Percentiles rank a stretch among this genome's conserved stretches.
phyloP scores from a whole-genome alignment of 805 yeast genomes.

The Tetrapisispora fleetii region DNA sequence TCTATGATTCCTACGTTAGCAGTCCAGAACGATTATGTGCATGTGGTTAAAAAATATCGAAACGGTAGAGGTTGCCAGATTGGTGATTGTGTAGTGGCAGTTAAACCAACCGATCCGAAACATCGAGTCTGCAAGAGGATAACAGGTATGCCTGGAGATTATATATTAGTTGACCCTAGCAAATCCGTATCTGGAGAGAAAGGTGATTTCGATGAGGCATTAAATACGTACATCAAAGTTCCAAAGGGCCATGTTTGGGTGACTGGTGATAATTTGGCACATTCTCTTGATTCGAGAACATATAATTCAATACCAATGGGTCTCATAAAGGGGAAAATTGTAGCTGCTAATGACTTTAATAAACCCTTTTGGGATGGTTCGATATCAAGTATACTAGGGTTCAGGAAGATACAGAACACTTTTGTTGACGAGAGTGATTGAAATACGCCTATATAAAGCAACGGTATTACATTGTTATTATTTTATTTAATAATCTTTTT shows the following conservation, averaged over 20 bases:
- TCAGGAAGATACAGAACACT: slow-evolving; percentile 45
- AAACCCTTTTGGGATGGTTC: slow-evolving; percentile 34
- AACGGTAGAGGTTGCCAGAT: slow-evolving; percentile 55
- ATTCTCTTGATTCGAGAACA: slow-evolving; percentile 79
- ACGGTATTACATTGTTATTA: not conserved
- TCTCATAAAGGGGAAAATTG: slow-evolving; percentile 74
- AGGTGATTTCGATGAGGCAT: slow-evolving; percentile 13
- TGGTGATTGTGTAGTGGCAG: slow-evolving; percentile 84
- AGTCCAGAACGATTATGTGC: slow-evolving; percentile 66
- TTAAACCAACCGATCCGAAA: slow-evolving; percentile 81
- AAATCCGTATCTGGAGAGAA: slow-evolving; percentile 6
- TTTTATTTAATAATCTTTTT: not conserved
- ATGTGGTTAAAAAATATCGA: slow-evolving; percentile 54
- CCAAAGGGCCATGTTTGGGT: slow-evolving; percentile 97
- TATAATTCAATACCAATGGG: slow-evolving; percentile 89
- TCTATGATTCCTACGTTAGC: slow-evolving; percentile 90
- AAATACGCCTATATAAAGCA: not conserved
- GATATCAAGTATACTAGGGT: slow-evolving; percentile 38
- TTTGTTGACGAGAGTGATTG: slow-evolving; percentile 31
- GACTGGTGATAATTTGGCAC: slow-evolving; percentile 87
- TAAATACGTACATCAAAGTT: slow-evolving; percentile 51
- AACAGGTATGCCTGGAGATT: slow-evolving; percentile 94
- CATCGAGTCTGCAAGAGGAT: slow-evolving; percentile 86
- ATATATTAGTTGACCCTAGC: slow-evolving; percentile 72
- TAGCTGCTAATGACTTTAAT: slow-evolving; percentile 55